phyloP scores from a whole-genome alignment of 805 yeast genomes.

The Candida arabinofermentans region DNA sequence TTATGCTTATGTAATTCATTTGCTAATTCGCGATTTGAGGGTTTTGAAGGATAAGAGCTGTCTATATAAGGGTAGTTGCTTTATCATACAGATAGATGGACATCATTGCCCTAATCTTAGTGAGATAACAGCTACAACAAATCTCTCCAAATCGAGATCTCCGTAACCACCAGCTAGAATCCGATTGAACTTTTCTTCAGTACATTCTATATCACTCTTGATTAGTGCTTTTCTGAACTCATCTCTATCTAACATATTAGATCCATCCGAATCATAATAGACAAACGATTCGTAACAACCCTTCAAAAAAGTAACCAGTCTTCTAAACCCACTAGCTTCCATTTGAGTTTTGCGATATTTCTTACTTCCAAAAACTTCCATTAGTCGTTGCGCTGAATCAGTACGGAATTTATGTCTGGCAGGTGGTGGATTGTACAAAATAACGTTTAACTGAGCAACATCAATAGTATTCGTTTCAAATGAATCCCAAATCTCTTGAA shows the following conservation, averaged over 20 bases:
- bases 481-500: background rate
- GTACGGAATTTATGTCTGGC: conserved; percentile 9
- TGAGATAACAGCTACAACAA: background rate
- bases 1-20: too few relatives aligned
- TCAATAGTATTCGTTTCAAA: background rate
- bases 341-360: conserved; percentile 8
- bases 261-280: conserved; percentile 26
- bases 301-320: conserved; percentile 27
- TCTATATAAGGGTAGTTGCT: too few relatives aligned
- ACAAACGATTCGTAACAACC: conserved; percentile 30
- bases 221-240: conserved; percentile 27
- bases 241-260: conserved; percentile 22
- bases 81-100: too few relatives aligned
- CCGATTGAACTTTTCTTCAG: conserved; percentile 17
- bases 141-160: conserved; percentile 21
- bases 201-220: conserved; percentile 22
- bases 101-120: background rate
- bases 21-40: too few relatives aligned
- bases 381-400: conserved; percentile 16
- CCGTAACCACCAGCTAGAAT: conserved; percentile 17
- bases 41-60: too few relatives aligned
- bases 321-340: conserved; percentile 27
- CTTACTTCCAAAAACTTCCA: conserved; percentile 17
- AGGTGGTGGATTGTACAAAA: background rate
- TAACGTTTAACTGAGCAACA: background rate